Percentiles rank a stretch among this genome's conserved stretches.
phyloP scores from a whole-genome alignment of 495 filamentous ascomycete genomes.

The Lichina pygmaea region DNA sequence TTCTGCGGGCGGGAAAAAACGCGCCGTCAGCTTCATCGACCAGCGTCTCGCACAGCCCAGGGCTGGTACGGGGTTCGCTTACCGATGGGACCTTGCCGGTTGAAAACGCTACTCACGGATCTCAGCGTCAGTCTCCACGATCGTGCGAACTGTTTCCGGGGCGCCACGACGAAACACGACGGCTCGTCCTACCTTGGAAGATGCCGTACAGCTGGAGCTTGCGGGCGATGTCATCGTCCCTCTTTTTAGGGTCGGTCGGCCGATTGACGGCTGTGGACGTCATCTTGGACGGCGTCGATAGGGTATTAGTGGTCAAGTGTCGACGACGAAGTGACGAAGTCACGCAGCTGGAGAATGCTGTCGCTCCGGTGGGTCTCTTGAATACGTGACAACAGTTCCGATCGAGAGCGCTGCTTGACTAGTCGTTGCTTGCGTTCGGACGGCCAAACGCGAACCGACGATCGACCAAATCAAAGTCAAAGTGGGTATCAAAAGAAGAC shows the following conservation, averaged over 20 bases:
- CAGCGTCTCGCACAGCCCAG: neutral
- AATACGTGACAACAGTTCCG: too few relatives aligned
- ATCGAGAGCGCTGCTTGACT: too few relatives aligned
- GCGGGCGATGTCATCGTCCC: conserved; percentile 51
- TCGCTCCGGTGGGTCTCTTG: too few relatives aligned
- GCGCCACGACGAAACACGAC: neutral
- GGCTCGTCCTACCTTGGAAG: conserved; percentile 27
- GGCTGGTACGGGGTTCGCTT: conserved; percentile 11
- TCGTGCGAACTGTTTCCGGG: neutral
- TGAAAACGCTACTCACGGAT: conserved; percentile 36
- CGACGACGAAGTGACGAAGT: neutral
- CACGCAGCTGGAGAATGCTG: neutral
- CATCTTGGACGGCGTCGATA: conserved; percentile 13
- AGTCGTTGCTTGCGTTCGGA: too few relatives aligned
- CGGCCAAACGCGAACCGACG: neutral
- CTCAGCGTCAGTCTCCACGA: neutral
- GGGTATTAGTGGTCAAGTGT: neutral
- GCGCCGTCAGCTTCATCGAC: neutral
- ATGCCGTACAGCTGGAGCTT: conserved; percentile 95
- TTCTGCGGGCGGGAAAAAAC: conserved; percentile 20
- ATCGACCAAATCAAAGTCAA: neutral
- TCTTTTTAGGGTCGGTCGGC: conserved; percentile 33
- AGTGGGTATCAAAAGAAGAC: too few relatives aligned
- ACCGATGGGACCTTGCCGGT: conserved; percentile 80
- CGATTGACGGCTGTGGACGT: conserved; percentile 27